Base-by-base conservation (phyloP, 2,329 filamentous ascomycete genomes). In the Calonectria henricotiae region DNA sequence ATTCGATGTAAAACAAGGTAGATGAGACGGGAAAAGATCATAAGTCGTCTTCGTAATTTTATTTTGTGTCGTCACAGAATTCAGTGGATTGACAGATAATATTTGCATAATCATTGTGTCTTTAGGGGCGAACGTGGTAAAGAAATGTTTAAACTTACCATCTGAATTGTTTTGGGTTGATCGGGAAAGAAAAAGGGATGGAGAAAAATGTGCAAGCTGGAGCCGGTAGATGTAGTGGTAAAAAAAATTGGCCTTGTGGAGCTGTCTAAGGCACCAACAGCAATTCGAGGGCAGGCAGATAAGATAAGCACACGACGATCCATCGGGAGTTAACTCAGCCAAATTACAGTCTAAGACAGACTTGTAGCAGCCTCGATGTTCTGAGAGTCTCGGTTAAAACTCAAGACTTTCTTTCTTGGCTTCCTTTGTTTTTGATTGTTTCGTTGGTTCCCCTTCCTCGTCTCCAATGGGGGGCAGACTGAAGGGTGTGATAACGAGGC, bases 401-500 rank as follows among this genome's bases (percentile, higher is more conserved):
- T 96, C 93, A 61, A 97, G 77, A 12, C 77, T 88, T 74, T 93
- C 91, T 67, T 87, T 86, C 76, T 94, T 94, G 62, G 86, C 88
- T 3, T 87, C 86, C 73, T 88, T 88, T 71, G 82, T 82, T 61
- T 88, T 80, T 43, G 82, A 80, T 78, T 80, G 67, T 79, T 82
- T 76, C 9, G 67, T 62, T 7, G 71, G 58, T 15, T 83, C 82
- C 32, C 51, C 35, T 58, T 85, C 84, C 74, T 95, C 94, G 2
- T 93, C 94, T 65, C 95, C 93, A 46, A 96, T 86, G 0, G 96
- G 96, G 30, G 96, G 96, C 49, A 99, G 85, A 80, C 93, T 96
- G 82, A 95, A 98, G 0, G 95, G 94, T 77, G 92, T 93, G 73
- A 99, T 94, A 44, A 94, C 89, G 74, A 99, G 90, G 62, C 94